Conservation (phyloP, 805 yeast species). For the Wickerhamiella lipophila region DNA sequence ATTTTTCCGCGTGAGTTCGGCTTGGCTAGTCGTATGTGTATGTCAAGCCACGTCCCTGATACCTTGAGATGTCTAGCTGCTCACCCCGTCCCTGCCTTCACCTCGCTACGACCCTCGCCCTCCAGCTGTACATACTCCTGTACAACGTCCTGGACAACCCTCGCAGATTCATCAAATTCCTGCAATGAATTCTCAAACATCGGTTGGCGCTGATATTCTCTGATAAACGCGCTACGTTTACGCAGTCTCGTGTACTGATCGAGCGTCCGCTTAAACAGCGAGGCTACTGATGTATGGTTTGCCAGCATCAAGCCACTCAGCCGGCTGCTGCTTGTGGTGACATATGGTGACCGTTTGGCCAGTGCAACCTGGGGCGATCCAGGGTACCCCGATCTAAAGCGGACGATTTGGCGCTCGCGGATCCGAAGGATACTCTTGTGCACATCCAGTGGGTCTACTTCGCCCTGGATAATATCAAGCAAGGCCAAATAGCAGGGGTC, state of each 20-base stretch:
- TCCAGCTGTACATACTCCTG: slow-evolving; percentile 51
- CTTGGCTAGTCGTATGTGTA: too few relatives aligned
- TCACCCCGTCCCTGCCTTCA: background rate
- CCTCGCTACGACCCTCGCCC: background rate
- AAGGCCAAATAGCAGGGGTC: slow-evolving; percentile 48
- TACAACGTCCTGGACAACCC: slow-evolving; percentile 62
- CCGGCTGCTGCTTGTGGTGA: slow-evolving; percentile 32
- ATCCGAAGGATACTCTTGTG: slow-evolving; percentile 34
- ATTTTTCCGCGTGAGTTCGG: too few relatives aligned
- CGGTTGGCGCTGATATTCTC: slow-evolving; percentile 46
- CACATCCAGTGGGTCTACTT: slow-evolving; percentile 55
- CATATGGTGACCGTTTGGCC: slow-evolving; percentile 58
- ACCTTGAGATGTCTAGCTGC: too few relatives aligned
- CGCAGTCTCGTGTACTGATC: slow-evolving; percentile 71
- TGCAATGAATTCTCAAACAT: slow-evolving; percentile 32
- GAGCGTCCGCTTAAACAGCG: slow-evolving; percentile 52
- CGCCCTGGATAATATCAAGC: slow-evolving; percentile 57
- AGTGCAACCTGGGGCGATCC: slow-evolving; percentile 65
- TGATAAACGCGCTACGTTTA: slow-evolving; percentile 70
- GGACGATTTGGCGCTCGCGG: slow-evolving; percentile 35
- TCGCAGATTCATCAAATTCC: slow-evolving; percentile 72
- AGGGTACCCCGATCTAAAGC: slow-evolving; percentile 79
- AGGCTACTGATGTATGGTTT: slow-evolving; percentile 64
- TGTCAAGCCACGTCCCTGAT: too few relatives aligned
- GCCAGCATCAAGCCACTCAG: slow-evolving; percentile 75